phyloP scores from a whole-genome alignment of 2,329 filamentous ascomycete species.

The Ascochyta koolunga region DNA sequence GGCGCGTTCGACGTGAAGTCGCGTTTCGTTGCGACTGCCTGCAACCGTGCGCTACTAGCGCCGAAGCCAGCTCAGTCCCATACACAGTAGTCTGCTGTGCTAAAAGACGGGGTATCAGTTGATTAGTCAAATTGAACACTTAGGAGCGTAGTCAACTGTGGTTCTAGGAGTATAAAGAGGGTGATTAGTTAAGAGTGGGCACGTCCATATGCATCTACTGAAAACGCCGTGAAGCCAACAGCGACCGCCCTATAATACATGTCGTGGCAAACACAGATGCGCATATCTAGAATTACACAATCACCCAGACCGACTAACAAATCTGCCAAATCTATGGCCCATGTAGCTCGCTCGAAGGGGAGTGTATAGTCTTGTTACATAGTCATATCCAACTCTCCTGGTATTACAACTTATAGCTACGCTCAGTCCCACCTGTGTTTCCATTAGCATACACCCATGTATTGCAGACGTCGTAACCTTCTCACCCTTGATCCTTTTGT shows the following conservation, averaged over 20 bases:
- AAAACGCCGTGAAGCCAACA: not conserved
- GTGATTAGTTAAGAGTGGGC: not conserved
- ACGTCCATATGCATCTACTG: not conserved
- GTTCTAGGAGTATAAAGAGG: not conserved
- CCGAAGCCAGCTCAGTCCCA: not conserved
- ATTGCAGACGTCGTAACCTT: too few relatives aligned
- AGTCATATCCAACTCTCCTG: not conserved
- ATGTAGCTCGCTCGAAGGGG: not conserved
- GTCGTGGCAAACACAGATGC: not conserved
- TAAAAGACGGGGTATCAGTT: not conserved
- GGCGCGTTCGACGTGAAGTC: conserved; percentile 38
- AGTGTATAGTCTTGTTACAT: conserved; percentile 6
- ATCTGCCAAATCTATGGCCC: not conserved
- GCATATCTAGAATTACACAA: not conserved
- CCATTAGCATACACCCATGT: conserved; percentile 13
- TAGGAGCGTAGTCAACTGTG: not conserved
- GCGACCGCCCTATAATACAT: conserved; percentile 3
- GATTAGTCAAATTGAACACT: not conserved
- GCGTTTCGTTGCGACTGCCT: conserved; percentile 22
- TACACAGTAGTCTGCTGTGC: too few relatives aligned
- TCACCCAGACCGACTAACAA: not conserved
- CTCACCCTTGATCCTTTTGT: conserved; percentile 81
- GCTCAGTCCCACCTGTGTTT: conserved; percentile 30
- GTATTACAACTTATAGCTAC: not conserved
- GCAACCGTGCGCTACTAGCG: conserved; percentile 22